Evolutionary conservation across 2,329 filamentous ascomycete genomes (phyloP).

Genomic region (Macrophomina tecta): DNA sequence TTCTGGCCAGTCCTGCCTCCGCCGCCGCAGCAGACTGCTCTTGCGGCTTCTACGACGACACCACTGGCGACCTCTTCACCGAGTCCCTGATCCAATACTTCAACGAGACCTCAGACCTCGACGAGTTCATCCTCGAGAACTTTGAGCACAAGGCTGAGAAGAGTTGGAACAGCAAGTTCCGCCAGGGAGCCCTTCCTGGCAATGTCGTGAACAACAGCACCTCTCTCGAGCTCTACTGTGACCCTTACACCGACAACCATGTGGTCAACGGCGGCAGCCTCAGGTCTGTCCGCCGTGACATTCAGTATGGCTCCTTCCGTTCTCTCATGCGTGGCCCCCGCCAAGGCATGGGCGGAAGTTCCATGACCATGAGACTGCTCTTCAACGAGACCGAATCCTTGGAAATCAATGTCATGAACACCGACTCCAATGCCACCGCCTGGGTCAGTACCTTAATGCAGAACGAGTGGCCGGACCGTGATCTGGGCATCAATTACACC

Average conservation of each 20-base stretch:
- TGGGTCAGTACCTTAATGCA: slow-evolving; percentile 49
- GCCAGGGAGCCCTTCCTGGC: slow-evolving; percentile 48
- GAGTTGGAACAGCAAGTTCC: slow-evolving; percentile 54
- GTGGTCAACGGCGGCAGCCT: slow-evolving; percentile 53
- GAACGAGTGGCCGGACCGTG: slow-evolving; percentile 46
- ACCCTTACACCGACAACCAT: slow-evolving; percentile 44
- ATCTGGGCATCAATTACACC: slow-evolving; percentile 52
- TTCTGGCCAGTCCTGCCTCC: not conserved
- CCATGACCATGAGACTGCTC: slow-evolving; percentile 54
- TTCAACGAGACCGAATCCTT: slow-evolving; percentile 53
- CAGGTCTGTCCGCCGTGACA: slow-evolving; percentile 52
- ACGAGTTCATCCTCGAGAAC: slow-evolving; percentile 48
- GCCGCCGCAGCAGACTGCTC: slow-evolving; percentile 40
- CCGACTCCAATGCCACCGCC: slow-evolving; percentile 45
- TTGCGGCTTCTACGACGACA: slow-evolving; percentile 54
- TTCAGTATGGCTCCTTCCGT: slow-evolving; percentile 56
- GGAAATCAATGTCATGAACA: slow-evolving; percentile 55
- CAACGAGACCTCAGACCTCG: slow-evolving; percentile 52
- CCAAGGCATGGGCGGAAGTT: slow-evolving; percentile 46
- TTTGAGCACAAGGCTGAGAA: slow-evolving; percentile 54
- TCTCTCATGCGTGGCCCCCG: slow-evolving; percentile 50
- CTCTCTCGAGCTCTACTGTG: slow-evolving; percentile 45
- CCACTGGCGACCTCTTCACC: slow-evolving; percentile 50
- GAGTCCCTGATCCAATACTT: slow-evolving; percentile 58
- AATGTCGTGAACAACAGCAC: slow-evolving; percentile 43